phyloP scores from a whole-genome alignment of 2,329 filamentous ascomycete species.

The Claviceps sp. region DNA sequence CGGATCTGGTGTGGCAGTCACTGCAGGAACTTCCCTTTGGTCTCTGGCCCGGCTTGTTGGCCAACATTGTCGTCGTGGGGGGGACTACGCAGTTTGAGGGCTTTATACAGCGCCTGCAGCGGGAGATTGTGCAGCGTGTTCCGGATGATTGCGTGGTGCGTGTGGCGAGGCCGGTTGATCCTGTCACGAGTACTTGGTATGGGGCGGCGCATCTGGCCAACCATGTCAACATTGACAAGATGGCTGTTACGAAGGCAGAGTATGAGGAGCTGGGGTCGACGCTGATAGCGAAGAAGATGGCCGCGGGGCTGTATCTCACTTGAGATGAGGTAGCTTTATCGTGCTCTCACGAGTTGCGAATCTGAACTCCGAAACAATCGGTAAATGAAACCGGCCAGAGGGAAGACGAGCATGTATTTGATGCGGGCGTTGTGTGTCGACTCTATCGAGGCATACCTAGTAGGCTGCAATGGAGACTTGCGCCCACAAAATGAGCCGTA shows the following conservation, averaged over 20 bases:
- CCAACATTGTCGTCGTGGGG: conserved; percentile 80
- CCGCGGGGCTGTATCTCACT: conserved; percentile 10
- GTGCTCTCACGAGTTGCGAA: too few species aligned
- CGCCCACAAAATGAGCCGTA: too few species aligned
- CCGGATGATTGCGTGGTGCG: conserved; percentile 68
- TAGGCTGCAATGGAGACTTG: too few species aligned
- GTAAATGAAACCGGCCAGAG: too few species aligned
- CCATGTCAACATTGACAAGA: conserved; percentile 50
- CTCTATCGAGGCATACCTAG: too few species aligned
- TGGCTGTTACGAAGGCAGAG: conserved; percentile 74
- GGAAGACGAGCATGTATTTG: too few species aligned
- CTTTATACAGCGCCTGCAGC: conserved; percentile 66
- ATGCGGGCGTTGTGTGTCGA: too few species aligned
- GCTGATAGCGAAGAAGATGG: conserved; percentile 65
- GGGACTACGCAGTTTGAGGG: conserved; percentile 71
- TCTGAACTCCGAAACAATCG: too few species aligned
- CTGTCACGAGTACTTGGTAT: conserved; percentile 70
- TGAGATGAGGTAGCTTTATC: background rate
- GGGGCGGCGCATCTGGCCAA: conserved; percentile 69
- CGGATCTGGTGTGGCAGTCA: conserved; percentile 71
- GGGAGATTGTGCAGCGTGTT: conserved; percentile 57
- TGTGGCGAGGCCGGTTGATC: conserved; percentile 55
- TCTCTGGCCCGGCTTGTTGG: conserved; percentile 68
- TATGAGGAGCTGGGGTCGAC: conserved; percentile 74
- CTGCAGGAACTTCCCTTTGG: conserved; percentile 64